Evolutionary conservation across 1,284 basidiomycete species (phyloP).

Genomic region (Leccinum glutinopallens): DNA sequence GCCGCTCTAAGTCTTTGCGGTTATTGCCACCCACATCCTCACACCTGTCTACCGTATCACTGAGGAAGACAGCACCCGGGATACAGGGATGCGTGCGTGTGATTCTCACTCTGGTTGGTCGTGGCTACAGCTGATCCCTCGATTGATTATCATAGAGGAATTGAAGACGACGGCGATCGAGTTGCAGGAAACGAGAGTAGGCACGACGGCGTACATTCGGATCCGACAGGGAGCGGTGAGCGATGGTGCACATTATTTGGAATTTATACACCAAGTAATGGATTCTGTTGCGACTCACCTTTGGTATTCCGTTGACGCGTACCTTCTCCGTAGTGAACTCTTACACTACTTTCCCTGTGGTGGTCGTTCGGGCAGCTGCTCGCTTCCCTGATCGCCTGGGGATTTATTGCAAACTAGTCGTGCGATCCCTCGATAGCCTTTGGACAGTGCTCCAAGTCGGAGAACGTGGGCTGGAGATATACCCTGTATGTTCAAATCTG

Average conservation of each 20-base stretch:
- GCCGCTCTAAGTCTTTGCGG: constrained; percentile 84
- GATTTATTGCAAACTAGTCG: constrained; percentile 53
- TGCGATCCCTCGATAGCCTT: constrained; percentile 35
- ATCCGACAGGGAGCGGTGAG: constrained; percentile 74
- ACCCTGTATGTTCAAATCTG: constrained; percentile 43
- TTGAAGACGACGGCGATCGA: constrained; percentile 84
- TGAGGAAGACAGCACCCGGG: constrained; percentile 80
- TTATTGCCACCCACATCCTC: constrained; percentile 82
- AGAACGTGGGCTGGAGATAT: constrained; percentile 68
- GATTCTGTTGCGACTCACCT: not conserved
- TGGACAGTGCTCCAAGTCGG: constrained; percentile 43
- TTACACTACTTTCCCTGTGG: constrained; percentile 66
- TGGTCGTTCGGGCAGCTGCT: constrained; percentile 65
- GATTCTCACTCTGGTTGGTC: not conserved
- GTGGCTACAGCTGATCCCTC: not conserved
- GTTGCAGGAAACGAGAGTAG: constrained; percentile 85
- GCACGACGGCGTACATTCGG: constrained; percentile 79
- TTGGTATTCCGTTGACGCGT: constrained; percentile 9
- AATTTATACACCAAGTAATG: constrained; percentile 53
- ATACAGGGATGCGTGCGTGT: constrained; percentile 70
- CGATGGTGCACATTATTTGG: constrained; percentile 55
- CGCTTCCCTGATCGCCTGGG: constrained; percentile 53
- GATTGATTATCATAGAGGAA: constrained; percentile 57
- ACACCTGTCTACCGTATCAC: constrained; percentile 85
- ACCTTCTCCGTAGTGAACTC: constrained; percentile 48